Conservation (phyloP, 2,329 filamentous ascomycete species). For the Lachnellula cervina region DNA sequence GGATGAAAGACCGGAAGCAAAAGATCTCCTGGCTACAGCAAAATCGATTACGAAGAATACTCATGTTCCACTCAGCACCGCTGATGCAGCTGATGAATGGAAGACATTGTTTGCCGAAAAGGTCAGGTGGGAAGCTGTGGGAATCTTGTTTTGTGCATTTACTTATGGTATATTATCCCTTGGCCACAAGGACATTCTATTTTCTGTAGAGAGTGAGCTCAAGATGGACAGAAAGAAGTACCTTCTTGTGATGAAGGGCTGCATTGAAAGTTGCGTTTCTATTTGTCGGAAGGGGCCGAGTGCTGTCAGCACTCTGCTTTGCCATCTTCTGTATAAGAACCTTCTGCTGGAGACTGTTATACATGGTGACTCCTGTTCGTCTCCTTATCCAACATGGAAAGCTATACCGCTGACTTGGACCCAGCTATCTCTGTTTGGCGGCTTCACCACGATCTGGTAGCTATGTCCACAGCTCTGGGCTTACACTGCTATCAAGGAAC, state of each 20-base stretch:
- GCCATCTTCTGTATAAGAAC: constrained; percentile 14
- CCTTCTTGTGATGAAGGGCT: constrained; percentile 8
- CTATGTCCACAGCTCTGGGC: constrained; percentile 14
- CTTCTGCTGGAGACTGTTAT: constrained; percentile 15
- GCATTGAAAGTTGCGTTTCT: not conserved
- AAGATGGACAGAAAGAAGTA: constrained; percentile 1
- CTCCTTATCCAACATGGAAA: not conserved
- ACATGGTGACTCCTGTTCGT: constrained; percentile 16
- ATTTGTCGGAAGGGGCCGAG: not conserved
- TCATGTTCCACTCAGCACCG: not conserved
- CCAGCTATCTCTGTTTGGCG: constrained; percentile 17
- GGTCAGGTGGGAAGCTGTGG: constrained; percentile 16
- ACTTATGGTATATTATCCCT: constrained; percentile 3
- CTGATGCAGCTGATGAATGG: constrained; percentile 11
- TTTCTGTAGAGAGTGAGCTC: not conserved
- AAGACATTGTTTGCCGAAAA: constrained; percentile 13
- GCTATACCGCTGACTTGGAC: not conserved
- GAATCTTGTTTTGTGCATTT: constrained; percentile 11
- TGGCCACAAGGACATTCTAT: constrained; percentile 7
- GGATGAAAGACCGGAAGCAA: not conserved
- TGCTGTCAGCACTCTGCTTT: constrained; percentile 1
- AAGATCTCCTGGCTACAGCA: constrained; percentile 7
- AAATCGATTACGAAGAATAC: constrained; percentile 9
- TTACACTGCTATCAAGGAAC: constrained; percentile 15
- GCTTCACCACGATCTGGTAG: constrained; percentile 15